Evolutionary conservation across 2,329 filamentous ascomycete species (phyloP).

Genomic region (Sarocladium brachiariae): DNA sequence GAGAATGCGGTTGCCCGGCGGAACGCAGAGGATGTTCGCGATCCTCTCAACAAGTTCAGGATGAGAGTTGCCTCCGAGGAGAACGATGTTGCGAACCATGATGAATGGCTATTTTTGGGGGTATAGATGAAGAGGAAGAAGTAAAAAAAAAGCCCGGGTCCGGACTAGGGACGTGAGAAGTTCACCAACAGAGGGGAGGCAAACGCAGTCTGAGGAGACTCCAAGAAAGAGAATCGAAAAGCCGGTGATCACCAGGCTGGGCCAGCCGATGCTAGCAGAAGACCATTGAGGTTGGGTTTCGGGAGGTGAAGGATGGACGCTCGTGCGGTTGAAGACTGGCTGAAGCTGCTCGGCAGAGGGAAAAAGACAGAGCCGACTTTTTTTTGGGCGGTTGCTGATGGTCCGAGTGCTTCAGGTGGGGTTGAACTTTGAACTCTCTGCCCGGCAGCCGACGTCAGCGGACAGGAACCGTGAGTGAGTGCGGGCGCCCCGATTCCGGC

Average conservation of each 20-base stretch:
- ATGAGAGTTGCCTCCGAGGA: conserved; percentile 90
- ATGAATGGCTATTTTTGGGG: conserved; percentile 16
- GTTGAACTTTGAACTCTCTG: background rate
- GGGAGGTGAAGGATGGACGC: background rate
- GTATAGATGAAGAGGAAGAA: background rate
- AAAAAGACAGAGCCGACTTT: conserved; percentile 8
- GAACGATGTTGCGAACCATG: conserved; percentile 93
- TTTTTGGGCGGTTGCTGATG: conserved; percentile 3
- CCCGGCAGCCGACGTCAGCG: conserved; percentile 9
- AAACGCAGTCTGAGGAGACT: background rate
- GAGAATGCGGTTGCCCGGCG: conserved; percentile 76
- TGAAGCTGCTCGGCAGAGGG: conserved; percentile 7
- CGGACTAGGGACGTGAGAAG: background rate
- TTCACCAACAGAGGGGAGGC: background rate
- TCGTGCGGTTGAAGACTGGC: background rate
- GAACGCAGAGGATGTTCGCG: conserved; percentile 81
- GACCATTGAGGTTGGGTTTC: background rate
- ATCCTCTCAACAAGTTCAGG: conserved; percentile 80
- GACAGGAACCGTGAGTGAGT: background rate
- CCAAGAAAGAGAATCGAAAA: background rate
- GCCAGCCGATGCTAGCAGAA: background rate
- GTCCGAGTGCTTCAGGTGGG: background rate
- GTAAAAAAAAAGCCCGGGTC: background rate
- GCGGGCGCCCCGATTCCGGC: conserved; percentile 6
- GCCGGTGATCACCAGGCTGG: conserved; percentile 6